Conservation (phyloP, 345 rosid species). For the Acer campestre region DNA sequence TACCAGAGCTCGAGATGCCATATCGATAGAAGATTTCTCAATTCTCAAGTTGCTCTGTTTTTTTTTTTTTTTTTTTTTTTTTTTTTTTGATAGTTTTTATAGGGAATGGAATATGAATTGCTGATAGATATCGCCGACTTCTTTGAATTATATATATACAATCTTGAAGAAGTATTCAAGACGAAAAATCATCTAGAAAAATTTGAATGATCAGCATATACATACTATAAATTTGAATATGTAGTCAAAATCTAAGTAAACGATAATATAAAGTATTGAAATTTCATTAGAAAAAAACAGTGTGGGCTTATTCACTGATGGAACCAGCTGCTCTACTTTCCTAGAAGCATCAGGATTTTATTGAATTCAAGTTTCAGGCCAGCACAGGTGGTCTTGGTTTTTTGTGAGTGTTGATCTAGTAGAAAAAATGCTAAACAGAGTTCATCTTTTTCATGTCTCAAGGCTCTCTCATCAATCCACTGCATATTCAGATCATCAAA, state of each 20-base stretch:
- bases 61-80: too few species aligned
- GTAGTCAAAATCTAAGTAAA: neutral
- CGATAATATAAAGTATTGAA: neutral
- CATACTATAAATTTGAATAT: neutral
- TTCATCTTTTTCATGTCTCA: neutral
- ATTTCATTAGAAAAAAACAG: neutral
- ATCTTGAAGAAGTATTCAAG: neutral
- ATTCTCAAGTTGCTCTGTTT: neutral
- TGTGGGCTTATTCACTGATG: neutral
- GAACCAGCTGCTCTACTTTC: neutral
- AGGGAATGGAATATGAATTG: neutral
- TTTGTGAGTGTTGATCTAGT: too few species aligned
- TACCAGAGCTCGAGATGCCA: conserved; percentile 17
- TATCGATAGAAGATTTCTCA: neutral
- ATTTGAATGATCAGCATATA: neutral
- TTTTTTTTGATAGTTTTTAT: neutral
- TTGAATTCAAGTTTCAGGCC: too few species aligned
- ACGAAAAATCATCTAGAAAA: neutral
- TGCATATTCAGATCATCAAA: neutral
- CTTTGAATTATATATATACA: neutral
- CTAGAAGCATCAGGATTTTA: neutral
- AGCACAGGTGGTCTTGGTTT: too few species aligned
- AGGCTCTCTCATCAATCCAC: neutral
- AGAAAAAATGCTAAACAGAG: neutral
- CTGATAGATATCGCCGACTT: neutral